Percentiles rank a stretch among this genome's conserved stretches.
Evolutionary conservation across 2,329 filamentous ascomycete genomes (phyloP).

Genomic region (Exophiala sp.): DNA sequence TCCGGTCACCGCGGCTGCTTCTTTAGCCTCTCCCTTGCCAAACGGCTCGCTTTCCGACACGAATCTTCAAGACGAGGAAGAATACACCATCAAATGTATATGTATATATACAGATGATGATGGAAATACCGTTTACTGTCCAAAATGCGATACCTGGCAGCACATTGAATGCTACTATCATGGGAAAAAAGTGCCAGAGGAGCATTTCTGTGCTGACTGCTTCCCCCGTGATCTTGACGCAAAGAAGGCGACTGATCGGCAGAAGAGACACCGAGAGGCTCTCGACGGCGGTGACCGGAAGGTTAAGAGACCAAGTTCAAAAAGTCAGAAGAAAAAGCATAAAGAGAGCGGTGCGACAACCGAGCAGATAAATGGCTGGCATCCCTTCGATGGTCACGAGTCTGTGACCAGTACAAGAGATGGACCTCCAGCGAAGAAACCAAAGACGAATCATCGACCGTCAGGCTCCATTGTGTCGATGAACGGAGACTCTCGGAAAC

Average conservation of each 20-base stretch:
- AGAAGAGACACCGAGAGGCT: conserved; percentile 56
- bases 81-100: conserved; percentile 95
- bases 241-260: conserved; percentile 67
- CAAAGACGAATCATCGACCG: conserved; percentile 73
- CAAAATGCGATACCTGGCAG: conserved; percentile 94
- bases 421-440: conserved; percentile 64
- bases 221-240: conserved; percentile 68
- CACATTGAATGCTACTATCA: conserved; percentile 97
- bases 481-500: conserved; percentile 56
- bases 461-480: conserved; percentile 70
- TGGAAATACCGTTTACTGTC: conserved; percentile 94
- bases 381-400: conserved; percentile 53
- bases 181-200: conserved; percentile 63
- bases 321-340: conserved; percentile 81
- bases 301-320: conserved; percentile 66
- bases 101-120: conserved; percentile 92
- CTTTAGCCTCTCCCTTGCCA: conserved; percentile 38
- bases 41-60: conserved; percentile 41
- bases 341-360: conserved; percentile 57
- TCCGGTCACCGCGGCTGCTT: conserved; percentile 40
- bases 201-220: conserved; percentile 87
- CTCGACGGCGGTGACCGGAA: conserved; percentile 60
- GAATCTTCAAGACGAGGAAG: conserved; percentile 41
- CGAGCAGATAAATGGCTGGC: conserved; percentile 61
- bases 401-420: conserved; percentile 47